Conservation (phyloP, 106 monocot species). For the Ottelia alismoides region DNA sequence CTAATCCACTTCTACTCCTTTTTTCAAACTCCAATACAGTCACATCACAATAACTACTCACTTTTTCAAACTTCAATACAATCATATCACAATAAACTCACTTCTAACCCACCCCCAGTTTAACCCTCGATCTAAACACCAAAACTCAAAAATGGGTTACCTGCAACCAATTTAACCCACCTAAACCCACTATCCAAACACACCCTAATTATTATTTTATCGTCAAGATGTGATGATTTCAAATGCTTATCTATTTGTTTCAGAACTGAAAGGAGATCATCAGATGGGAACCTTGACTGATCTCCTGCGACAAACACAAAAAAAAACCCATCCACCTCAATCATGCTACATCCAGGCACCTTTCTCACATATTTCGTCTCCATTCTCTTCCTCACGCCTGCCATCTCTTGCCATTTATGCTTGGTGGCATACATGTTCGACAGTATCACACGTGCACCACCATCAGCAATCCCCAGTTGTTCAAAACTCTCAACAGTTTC, state of each 20-base stretch:
- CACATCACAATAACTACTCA: too few species aligned
- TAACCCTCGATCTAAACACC: too few species aligned
- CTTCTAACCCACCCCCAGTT: too few species aligned
- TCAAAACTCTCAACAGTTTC: constrained; percentile 30
- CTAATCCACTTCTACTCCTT: too few species aligned
- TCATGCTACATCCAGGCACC: constrained; percentile 75
- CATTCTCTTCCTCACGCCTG: constrained; percentile 57
- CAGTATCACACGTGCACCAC: constrained; percentile 62
- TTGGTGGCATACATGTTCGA: constrained; percentile 67
- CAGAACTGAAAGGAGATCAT: constrained; percentile 22
- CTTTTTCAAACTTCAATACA: too few species aligned
- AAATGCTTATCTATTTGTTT: constrained; percentile 36
- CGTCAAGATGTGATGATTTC: constrained; percentile 13
- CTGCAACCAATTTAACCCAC: too few species aligned
- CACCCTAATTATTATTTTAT: too few species aligned
- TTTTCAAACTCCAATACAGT: too few species aligned
- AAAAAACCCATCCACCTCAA: constrained; percentile 57
- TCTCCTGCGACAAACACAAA: constrained; percentile 67
- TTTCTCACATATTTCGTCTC: constrained; percentile 55
- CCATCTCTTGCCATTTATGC: constrained; percentile 49
- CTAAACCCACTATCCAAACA: too few species aligned
- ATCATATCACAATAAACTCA: too few species aligned
- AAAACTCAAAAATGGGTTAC: too few species aligned
- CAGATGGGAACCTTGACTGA: constrained; percentile 23
- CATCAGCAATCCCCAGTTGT: constrained; percentile 47